phyloP scores from a whole-genome alignment of 352 stramenopile species.

The Phytopythium ostracodes region DNA sequence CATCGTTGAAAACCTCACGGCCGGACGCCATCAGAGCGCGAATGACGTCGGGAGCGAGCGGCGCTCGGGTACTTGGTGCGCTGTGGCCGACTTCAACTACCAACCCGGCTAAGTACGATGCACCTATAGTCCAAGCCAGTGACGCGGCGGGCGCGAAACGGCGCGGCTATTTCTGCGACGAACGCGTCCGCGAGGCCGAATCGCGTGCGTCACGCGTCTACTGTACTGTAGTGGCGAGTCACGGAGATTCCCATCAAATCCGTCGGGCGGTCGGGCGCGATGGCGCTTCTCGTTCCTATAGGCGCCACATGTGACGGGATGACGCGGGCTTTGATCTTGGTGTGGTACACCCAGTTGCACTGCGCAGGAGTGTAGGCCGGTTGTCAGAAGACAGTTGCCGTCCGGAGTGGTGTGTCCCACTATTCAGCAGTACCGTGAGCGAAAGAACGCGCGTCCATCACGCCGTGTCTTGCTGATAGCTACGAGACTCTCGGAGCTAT shows the following conservation, averaged over 20 bases:
- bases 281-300: background rate
- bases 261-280: no score
- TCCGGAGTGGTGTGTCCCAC: no score
- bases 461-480: no score
- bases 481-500: no score
- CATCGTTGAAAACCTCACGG: slow-evolving; percentile 49
- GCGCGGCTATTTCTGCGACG: background rate
- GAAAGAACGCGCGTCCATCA: no score
- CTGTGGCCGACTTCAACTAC: background rate
- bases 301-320: no score
- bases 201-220: background rate
- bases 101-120: background rate
- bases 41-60: background rate
- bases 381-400: background rate
- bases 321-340: background rate
- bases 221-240: no score
- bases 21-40: slow-evolving; percentile 2
- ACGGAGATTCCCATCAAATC: background rate
- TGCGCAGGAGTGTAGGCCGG: background rate
- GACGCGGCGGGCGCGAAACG: background rate
- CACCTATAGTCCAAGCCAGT: background rate
- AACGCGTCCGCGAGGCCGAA: background rate
- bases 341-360: background rate
- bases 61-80: background rate
- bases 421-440: no score